Conservation (phyloP, 257 asterid genomes). For the Primulina eburnea region DNA sequence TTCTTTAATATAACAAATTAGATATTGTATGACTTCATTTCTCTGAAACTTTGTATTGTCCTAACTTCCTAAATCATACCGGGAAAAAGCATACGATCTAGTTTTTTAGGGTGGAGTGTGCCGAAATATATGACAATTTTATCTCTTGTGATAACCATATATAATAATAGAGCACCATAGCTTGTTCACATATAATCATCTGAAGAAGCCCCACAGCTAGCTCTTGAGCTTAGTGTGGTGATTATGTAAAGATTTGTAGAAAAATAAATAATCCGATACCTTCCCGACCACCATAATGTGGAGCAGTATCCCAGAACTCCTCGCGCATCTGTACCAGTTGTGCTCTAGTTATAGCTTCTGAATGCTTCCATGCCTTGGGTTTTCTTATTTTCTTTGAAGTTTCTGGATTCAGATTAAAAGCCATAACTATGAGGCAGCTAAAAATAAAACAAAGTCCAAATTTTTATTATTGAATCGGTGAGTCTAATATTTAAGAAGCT, state of each 20-base stretch:
- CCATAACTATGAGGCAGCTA: slow-evolving; percentile 10
- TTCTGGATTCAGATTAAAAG: slow-evolving; percentile 36
- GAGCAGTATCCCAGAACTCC: slow-evolving; percentile 83
- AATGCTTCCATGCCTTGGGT: slow-evolving; percentile 74
- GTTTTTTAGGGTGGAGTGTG: neutral
- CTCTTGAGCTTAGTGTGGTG: neutral
- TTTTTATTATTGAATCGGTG: neutral
- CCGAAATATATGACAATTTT: neutral
- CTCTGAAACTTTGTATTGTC: neutral
- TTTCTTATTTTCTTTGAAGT: slow-evolving; percentile 54
- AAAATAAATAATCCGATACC: slow-evolving; percentile 29
- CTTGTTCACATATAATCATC: neutral
- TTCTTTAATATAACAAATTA: neutral
- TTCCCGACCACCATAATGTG: slow-evolving; percentile 74
- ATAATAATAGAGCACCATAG: neutral
- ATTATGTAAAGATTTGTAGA: neutral
- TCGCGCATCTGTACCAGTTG: slow-evolving; percentile 62
- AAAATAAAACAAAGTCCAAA: neutral
- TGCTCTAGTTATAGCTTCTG: slow-evolving; percentile 58
- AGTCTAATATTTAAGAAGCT: neutral
- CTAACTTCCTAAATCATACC: neutral
- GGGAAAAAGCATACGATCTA: neutral
- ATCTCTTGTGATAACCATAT: neutral
- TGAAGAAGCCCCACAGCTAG: neutral
- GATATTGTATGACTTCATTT: neutral